A percentile compares a stretch with the other conserved stretches of the same genome.
These are phyloP conservation scores for Pseudophaeomoniella oleicola DNA, from an alignment of 2,329 filamentous ascomycete species.

Conservation along the genomic window DNA sequence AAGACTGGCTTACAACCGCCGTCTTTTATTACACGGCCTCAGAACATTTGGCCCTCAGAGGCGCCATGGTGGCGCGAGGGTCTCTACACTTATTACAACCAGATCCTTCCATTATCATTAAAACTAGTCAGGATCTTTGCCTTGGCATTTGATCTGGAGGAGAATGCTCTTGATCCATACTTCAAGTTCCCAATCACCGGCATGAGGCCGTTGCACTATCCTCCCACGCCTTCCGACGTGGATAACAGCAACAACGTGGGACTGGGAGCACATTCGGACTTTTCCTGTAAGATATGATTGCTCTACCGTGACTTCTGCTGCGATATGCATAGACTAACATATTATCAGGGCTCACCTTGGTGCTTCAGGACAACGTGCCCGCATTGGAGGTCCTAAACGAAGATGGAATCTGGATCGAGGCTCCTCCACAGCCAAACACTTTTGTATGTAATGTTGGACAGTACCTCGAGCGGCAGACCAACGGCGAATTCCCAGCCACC, in stretches of 20 bases:
- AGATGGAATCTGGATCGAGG: constrained; percentile 25
- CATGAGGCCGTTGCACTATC: constrained; percentile 26
- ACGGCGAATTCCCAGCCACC: constrained; percentile 29
- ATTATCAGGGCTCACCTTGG: constrained; percentile 21
- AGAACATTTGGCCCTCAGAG: constrained; percentile 13
- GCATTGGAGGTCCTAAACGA: constrained; percentile 31
- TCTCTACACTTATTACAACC: constrained; percentile 20
- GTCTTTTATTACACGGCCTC: constrained; percentile 14
- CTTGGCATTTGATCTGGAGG: constrained; percentile 24
- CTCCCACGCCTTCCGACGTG: constrained; percentile 16
- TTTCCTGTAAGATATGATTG: not conserved
- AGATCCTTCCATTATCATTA: constrained; percentile 15
- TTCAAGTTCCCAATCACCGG: constrained; percentile 27
- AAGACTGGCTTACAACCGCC: constrained; percentile 14
- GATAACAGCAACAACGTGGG: constrained; percentile 16
- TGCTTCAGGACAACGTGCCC: constrained; percentile 31
- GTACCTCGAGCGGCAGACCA: constrained; percentile 25
- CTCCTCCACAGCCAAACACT: constrained; percentile 24
- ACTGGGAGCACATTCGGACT: constrained; percentile 23
- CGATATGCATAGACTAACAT: not conserved
- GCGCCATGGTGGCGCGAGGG: constrained; percentile 20
- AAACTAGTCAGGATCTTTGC: constrained; percentile 21
- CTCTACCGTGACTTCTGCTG: not conserved
- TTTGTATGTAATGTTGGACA: constrained; percentile 33
- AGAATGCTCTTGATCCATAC: constrained; percentile 21